Evolutionary conservation across 2,329 filamentous ascomycete genomes (phyloP).

Genomic region (Verruconis gallopava): DNA sequence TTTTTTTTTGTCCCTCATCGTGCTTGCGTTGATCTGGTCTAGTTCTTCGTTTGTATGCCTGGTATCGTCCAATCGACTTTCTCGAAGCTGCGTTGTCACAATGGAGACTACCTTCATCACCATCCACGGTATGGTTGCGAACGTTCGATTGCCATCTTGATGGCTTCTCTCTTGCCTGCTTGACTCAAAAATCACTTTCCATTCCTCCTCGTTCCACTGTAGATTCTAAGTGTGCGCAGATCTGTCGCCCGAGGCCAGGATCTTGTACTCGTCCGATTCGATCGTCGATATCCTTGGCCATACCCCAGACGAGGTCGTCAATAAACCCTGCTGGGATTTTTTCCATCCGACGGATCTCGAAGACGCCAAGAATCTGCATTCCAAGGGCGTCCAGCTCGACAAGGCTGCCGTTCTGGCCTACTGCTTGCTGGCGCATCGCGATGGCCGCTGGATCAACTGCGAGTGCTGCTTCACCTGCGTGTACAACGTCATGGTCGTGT

Average conservation of each 20-base stretch:
- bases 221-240: conserved; percentile 37
- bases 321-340: conserved; percentile 70
- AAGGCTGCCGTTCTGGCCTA: conserved; percentile 78
- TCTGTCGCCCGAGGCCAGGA: conserved; percentile 59
- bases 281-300: conserved; percentile 75
- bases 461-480: conserved; percentile 86
- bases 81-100: conserved; percentile 12
- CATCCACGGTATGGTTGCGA: conserved; percentile 50
- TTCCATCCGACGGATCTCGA: conserved; percentile 74
- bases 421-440: conserved; percentile 54
- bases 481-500: conserved; percentile 76
- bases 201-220: too few relatives aligned
- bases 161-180: too few relatives aligned
- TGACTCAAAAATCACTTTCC: neutral
- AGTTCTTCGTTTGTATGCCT: too few relatives aligned
- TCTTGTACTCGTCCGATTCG: conserved; percentile 74
- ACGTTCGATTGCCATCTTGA: neutral
- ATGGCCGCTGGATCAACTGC: conserved; percentile 63
- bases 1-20: neutral
- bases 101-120: conserved; percentile 88
- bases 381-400: conserved; percentile 60
- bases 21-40: too few relatives aligned
- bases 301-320: conserved; percentile 59
- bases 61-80: too few relatives aligned
- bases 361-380: conserved; percentile 59